Conservation (phyloP, 208 protist genomes). For the Leishmania tropica region DNA sequence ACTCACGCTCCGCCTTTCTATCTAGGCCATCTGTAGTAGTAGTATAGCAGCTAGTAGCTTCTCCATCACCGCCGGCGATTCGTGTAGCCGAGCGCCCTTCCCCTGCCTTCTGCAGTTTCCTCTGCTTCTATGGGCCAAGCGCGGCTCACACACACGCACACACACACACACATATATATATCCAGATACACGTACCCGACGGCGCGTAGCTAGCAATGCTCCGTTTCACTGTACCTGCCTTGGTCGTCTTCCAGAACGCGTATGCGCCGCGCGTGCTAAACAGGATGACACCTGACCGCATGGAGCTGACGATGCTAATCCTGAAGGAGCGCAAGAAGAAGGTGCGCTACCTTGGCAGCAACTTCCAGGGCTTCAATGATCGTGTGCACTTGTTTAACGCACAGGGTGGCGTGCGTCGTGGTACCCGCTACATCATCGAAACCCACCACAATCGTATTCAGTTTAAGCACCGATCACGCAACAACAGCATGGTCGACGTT, state of each 20-base stretch:
- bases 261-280: conserved; percentile 66
- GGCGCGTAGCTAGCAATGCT: conserved; percentile 15
- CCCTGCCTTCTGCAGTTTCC: not conserved
- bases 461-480: conserved; percentile 55
- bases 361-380: conserved; percentile 71
- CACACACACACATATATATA: not conserved
- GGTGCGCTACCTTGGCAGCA: conserved; percentile 70
- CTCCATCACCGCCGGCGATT: not conserved
- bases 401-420: conserved; percentile 43
- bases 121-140: not conserved
- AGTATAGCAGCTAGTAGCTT: not conserved
- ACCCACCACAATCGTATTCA: conserved; percentile 63
- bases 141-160: not conserved
- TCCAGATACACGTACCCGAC: not conserved
- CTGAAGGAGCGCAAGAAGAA: conserved; percentile 81
- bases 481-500: conserved; percentile 57
- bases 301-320: conserved; percentile 63
- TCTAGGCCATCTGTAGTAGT: not conserved
- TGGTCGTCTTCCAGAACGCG: conserved; percentile 46
- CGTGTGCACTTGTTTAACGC: conserved; percentile 58
- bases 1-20: not conserved
- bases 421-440: conserved; percentile 74
- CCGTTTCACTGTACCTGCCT: conserved; percentile 9
- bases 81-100: not conserved
- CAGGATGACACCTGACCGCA: conserved; percentile 62